Evolutionary conservation across 2,329 filamentous ascomycete genomes (phyloP).

Genomic region (Raffaelea arxii): DNA sequence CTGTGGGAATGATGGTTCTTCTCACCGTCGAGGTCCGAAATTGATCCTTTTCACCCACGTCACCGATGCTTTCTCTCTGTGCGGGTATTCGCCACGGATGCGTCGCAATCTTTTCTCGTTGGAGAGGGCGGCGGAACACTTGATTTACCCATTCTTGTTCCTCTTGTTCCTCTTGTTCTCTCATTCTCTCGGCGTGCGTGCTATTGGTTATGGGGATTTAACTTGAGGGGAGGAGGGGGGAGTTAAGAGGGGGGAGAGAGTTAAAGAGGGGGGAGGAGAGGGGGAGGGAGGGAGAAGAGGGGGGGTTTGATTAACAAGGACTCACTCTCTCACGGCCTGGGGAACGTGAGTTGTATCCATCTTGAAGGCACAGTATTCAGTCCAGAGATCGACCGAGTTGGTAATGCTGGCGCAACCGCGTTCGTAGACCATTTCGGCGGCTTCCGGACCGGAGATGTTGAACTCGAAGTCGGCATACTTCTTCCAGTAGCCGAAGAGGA

Average conservation of each 20-base stretch:
- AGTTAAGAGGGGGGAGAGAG: background rate
- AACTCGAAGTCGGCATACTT: constrained; percentile 98
- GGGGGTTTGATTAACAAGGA: constrained; percentile 38
- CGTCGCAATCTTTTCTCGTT: background rate
- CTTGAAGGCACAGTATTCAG: constrained; percentile 95
- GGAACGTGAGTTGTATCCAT: constrained; percentile 93
- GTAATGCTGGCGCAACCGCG: constrained; percentile 87
- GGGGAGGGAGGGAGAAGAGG: background rate
- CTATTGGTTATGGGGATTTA: constrained; percentile 47
- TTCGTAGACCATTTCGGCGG: constrained; percentile 96
- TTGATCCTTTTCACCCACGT: no score
- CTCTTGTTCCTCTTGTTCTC: background rate
- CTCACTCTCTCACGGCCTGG: constrained; percentile 99
- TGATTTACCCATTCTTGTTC: no score
- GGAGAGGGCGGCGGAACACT: background rate
- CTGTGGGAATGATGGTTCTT: constrained; percentile 45
- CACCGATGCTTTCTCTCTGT: no score
- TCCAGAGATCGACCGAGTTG: constrained; percentile 93
- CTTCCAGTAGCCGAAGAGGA: constrained; percentile 98
- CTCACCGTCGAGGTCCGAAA: constrained; percentile 50
- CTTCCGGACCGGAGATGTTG: constrained; percentile 91
- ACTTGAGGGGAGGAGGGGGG: constrained; percentile 13
- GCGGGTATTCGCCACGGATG: no score
- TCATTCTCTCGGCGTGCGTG: constrained; percentile 25
- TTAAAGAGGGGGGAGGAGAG: background rate